These are phyloP conservation scores for Herpetomonas tarakana DNA, from an alignment of 208 protist genomes.

Conservation along the genomic window DNA sequence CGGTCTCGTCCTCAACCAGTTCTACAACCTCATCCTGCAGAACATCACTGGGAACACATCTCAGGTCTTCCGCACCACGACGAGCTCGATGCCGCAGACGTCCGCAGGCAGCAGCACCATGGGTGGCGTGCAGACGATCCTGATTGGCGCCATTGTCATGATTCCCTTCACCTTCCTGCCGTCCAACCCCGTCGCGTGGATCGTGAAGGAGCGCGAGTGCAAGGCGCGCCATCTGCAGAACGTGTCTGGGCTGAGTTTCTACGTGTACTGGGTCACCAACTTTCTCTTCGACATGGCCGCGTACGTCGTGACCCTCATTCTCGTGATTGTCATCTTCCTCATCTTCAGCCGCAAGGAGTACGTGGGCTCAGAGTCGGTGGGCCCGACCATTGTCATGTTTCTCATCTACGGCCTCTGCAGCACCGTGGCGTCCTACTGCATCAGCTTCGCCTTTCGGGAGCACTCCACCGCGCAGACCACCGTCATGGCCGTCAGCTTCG, in stretches of 20 bases:
- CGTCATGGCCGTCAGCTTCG: constrained; percentile 32
- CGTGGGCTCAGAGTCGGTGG: constrained; percentile 12
- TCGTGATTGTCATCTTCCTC: constrained; percentile 25
- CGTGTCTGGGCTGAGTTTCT: constrained; percentile 28
- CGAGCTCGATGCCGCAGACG: constrained; percentile 9
- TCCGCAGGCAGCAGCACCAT: neutral
- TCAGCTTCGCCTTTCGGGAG: constrained; percentile 27
- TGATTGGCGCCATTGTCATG: constrained; percentile 27
- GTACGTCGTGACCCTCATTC: constrained; percentile 18
- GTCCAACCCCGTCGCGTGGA: constrained; percentile 26
- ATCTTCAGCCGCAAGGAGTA: constrained; percentile 37
- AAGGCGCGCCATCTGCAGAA: constrained; percentile 38
- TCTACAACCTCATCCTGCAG: constrained; percentile 17
- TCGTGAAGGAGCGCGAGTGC: constrained; percentile 46
- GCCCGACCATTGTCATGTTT: constrained; percentile 28
- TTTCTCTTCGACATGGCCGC: constrained; percentile 30
- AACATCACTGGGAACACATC: constrained; percentile 5
- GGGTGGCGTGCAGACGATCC: constrained; percentile 16
- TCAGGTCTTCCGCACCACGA: constrained; percentile 4
- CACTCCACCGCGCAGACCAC: constrained; percentile 37
- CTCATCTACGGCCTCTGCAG: constrained; percentile 29
- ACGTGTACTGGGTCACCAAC: constrained; percentile 40
- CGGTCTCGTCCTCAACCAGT: constrained; percentile 11
- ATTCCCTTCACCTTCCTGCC: constrained; percentile 38
- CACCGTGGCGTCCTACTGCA: constrained; percentile 16